These are phyloP conservation scores for Trichoderma sp. DNA, from an alignment of 2,329 filamentous ascomycete species.

Conservation along the genomic window DNA sequence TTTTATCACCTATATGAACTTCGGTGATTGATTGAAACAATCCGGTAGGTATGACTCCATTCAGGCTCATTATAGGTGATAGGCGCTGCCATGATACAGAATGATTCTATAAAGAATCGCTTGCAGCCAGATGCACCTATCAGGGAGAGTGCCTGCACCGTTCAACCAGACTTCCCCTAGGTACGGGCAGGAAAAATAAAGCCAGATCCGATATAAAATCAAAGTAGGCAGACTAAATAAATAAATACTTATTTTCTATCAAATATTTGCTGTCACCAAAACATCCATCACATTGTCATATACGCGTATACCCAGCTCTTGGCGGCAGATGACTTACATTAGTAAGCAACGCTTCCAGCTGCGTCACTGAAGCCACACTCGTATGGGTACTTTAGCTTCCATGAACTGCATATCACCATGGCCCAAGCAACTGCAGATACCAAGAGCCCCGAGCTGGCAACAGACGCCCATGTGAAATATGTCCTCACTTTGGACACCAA, in stretches of 20 bases:
- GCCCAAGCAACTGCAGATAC: slow-evolving; percentile 33
- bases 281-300: background rate
- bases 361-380: slow-evolving; percentile 12
- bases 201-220: background rate
- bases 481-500: slow-evolving; percentile 89
- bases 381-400: background rate
- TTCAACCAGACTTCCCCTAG: background rate
- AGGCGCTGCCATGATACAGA: background rate
- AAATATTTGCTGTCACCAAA: background rate
- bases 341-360: background rate
- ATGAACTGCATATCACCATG: slow-evolving; percentile 33
- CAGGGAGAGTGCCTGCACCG: background rate
- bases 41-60: background rate
- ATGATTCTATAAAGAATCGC: background rate
- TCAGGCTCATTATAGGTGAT: background rate
- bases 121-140: background rate
- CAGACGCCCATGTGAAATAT: slow-evolving; percentile 77
- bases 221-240: background rate
- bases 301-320: background rate
- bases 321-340: too few species aligned
- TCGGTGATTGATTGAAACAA: background rate
- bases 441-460: slow-evolving; percentile 50
- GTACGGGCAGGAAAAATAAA: background rate
- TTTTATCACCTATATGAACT: background rate
- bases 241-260: too few species aligned